These are phyloP conservation scores for Biscogniauxia mediterranea DNA, from an alignment of 2,329 filamentous ascomycete genomes.

Conservation along the genomic window DNA sequence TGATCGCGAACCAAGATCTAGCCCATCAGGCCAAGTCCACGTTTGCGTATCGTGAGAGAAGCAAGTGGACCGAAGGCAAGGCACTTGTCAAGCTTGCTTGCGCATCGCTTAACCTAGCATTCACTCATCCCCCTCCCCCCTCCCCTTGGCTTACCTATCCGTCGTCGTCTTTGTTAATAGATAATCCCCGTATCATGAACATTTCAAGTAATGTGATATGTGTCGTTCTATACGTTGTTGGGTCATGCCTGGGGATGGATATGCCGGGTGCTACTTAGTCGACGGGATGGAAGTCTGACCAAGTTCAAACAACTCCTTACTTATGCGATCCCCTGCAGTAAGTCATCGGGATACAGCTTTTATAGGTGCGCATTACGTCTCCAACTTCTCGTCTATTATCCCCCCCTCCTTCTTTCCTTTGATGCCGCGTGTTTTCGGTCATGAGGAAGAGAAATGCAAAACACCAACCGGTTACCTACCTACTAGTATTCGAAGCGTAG, in stretches of 20 bases:
- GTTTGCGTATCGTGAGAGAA: not conserved
- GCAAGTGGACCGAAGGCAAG: not conserved
- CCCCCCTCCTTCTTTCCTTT: not conserved
- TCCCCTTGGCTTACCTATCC: too few species aligned
- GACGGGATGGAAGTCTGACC: not conserved
- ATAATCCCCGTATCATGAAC: too few species aligned
- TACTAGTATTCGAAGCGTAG: too few species aligned
- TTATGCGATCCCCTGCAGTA: not conserved
- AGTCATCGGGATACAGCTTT: not conserved
- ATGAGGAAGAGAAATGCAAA: not conserved
- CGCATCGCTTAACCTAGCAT: too few species aligned
- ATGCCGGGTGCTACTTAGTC: not conserved
- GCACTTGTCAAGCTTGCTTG: not conserved
- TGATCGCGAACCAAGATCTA: not conserved
- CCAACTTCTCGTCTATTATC: not conserved
- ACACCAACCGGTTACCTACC: not conserved
- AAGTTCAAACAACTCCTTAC: not conserved
- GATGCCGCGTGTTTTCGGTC: not conserved
- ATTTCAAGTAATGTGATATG: not conserved
- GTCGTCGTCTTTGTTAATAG: too few species aligned
- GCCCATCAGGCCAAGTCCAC: not conserved
- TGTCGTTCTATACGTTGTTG: not conserved
- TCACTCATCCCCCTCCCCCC: too few species aligned
- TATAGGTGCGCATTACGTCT: not conserved
- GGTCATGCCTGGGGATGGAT: not conserved